A percentile compares a stretch with the other conserved stretches of the same genome.
Evolutionary conservation across 83 land plant genomes (phyloP).

Genomic region (Picea mariana): DNA sequence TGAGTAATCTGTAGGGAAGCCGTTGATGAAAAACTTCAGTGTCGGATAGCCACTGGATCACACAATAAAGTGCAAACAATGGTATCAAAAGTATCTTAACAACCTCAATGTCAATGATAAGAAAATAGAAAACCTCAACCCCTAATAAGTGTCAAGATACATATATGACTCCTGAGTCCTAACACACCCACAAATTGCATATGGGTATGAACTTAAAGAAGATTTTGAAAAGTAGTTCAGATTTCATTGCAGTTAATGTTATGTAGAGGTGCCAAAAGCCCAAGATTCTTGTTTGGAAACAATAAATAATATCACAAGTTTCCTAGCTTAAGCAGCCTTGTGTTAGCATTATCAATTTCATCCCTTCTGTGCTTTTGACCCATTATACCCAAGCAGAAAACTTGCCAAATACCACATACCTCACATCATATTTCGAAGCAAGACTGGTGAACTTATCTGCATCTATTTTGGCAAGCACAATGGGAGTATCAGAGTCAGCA

Average conservation of each 20-base stretch:
- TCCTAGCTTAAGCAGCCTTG: neutral
- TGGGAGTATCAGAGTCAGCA: slow-evolving; percentile 48
- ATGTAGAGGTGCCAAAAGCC: neutral
- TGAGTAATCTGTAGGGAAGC: slow-evolving; percentile 74
- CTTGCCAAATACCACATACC: slow-evolving; percentile 36
- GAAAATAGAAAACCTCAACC: neutral
- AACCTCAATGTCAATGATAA: neutral
- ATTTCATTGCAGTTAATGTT: neutral
- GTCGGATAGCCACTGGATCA: slow-evolving; percentile 74
- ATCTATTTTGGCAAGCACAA: slow-evolving; percentile 81
- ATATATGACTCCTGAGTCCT: neutral
- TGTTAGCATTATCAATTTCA: neutral
- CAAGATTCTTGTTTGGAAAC: neutral
- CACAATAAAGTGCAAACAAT: slow-evolving; percentile 17
- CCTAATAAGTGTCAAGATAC: neutral
- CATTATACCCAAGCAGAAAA: neutral
- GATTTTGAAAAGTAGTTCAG: neutral
- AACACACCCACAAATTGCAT: neutral
- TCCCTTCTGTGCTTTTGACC: neutral
- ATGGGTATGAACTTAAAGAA: neutral
- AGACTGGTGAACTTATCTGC: slow-evolving; percentile 75
- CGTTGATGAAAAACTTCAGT: slow-evolving; percentile 84
- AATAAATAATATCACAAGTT: neutral
- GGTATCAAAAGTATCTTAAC: neutral
- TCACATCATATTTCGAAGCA: slow-evolving; percentile 61